Percentiles rank a stretch among this genome's conserved stretches.
phyloP scores from a whole-genome alignment of 176 grass and related monocot species.

The Bothriochloa decipiens region DNA sequence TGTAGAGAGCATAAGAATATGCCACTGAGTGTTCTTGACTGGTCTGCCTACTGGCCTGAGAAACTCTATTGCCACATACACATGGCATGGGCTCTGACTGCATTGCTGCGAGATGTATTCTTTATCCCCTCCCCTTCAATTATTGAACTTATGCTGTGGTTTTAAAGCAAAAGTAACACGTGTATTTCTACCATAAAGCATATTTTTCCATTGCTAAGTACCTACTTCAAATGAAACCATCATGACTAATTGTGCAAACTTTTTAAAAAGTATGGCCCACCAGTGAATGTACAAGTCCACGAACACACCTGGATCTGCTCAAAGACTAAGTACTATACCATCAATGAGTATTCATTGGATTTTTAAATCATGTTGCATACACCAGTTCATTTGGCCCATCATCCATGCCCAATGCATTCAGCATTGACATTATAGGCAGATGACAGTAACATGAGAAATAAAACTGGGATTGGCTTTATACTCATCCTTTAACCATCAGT shows the following conservation, averaged over 20 bases:
- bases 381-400: no score
- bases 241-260: not conserved
- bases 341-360: no score
- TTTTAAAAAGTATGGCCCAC: not conserved
- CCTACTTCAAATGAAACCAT: not conserved
- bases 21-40: not conserved
- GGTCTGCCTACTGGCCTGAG: not conserved
- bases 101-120: constrained; percentile 5
- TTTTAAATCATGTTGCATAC: no score
- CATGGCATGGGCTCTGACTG: not conserved
- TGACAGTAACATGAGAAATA: no score
- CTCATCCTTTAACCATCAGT: no score
- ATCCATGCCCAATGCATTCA: no score
- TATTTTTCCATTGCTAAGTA: not conserved
- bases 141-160: constrained; percentile 15
- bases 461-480: no score
- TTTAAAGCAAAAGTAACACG: constrained; percentile 31
- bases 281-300: not conserved
- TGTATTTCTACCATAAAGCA: not conserved
- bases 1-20: constrained; percentile 18
- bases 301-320: not conserved
- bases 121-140: constrained; percentile 23
- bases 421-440: no score
- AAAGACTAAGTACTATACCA: not conserved
- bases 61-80: not conserved